A percentile compares a stretch with the other conserved stretches of the same genome.
Conservation (phyloP, 106 monocot genomes). For the Phalaenopsis aphrodite region DNA sequence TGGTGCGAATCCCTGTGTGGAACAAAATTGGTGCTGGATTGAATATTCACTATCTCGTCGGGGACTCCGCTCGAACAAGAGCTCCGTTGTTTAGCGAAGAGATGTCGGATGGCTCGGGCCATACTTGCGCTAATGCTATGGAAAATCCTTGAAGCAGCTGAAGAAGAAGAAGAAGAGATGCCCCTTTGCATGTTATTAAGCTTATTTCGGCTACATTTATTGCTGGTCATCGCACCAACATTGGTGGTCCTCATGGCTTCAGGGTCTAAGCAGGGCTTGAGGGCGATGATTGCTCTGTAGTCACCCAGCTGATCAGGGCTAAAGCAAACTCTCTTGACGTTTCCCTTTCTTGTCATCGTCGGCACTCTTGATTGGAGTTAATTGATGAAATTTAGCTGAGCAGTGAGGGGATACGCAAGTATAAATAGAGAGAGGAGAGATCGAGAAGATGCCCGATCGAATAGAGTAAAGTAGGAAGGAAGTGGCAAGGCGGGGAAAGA, state of each 20-base stretch:
- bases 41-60: no score
- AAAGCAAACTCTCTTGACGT: constrained; percentile 1
- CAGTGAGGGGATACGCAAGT: neutral
- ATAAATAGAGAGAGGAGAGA: neutral
- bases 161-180: neutral
- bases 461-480: neutral
- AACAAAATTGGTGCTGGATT: neutral
- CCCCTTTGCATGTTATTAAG: neutral
- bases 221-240: neutral
- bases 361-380: neutral
- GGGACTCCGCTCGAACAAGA: no score
- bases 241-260: neutral
- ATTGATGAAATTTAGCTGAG: neutral
- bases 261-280: neutral
- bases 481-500: neutral
- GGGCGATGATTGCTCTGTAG: neutral
- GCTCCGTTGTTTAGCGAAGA: neutral
- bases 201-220: neutral
- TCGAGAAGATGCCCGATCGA: neutral
- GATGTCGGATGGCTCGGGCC: constrained; percentile 7
- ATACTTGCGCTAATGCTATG: constrained; percentile 15
- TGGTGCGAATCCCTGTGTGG: constrained; percentile 20
- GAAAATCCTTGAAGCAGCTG: constrained; percentile 12
- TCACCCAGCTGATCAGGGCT: neutral
- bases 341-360: neutral